phyloP scores from a whole-genome alignment of 192 early-diverging fungal genomes.

The Backusella tuberculispora region DNA sequence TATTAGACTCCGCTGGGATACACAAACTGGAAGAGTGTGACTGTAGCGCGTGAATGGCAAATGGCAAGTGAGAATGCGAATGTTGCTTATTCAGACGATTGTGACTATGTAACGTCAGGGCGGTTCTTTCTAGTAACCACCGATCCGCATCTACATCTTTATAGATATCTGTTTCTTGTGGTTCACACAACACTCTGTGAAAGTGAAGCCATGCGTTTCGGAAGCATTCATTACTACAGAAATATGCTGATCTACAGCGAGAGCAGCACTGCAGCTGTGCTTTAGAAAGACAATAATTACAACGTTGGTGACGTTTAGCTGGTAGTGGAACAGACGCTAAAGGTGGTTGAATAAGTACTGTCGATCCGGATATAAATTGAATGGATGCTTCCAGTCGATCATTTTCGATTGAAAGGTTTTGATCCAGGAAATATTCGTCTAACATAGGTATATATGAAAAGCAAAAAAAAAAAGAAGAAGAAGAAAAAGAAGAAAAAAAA shows the following conservation, averaged over 20 bases:
- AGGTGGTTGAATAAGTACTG: slow-evolving; percentile 18
- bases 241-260: slow-evolving; percentile 39
- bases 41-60: slow-evolving; percentile 31
- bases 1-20: background rate
- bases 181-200: slow-evolving; percentile 30
- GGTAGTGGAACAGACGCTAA: slow-evolving; percentile 38
- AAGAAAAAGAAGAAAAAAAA: slow-evolving; percentile 14
- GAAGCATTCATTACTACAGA: slow-evolving; percentile 41
- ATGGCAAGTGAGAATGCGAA: slow-evolving; percentile 35
- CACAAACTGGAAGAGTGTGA: slow-evolving; percentile 12
- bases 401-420: background rate
- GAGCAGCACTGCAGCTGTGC: slow-evolving; percentile 38
- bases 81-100: slow-evolving; percentile 39
- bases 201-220: slow-evolving; percentile 41
- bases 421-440: slow-evolving; percentile 23
- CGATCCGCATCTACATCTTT: slow-evolving; percentile 31
- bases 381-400: background rate
- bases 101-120: slow-evolving; percentile 37
- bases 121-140: slow-evolving; percentile 30
- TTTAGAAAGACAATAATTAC: slow-evolving; percentile 34
- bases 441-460: background rate
- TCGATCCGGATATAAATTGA: slow-evolving; percentile 2
- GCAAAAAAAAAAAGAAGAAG: background rate
- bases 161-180: slow-evolving; percentile 29
- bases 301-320: slow-evolving; percentile 31